Evolutionary conservation across 208 protist species (phyloP).

Genomic region (Leptomonas seymouri): DNA sequence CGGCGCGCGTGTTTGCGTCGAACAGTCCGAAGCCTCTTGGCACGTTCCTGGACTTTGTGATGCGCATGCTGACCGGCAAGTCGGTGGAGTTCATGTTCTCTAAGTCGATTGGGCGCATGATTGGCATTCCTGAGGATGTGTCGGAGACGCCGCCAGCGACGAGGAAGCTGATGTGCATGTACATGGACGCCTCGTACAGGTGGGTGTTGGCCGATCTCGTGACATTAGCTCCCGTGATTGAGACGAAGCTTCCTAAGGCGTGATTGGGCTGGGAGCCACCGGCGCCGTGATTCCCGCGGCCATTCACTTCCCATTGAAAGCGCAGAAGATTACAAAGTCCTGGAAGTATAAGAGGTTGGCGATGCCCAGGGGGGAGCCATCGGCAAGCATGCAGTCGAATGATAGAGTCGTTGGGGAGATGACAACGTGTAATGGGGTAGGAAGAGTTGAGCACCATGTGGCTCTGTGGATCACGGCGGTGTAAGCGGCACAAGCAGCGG

Average conservation of each 20-base stretch:
- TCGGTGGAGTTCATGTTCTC: constrained; percentile 65
- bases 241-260: constrained; percentile 29
- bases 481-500: no score
- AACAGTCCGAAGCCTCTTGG: constrained; percentile 48
- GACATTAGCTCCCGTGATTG: constrained; percentile 29
- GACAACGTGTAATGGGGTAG: no score
- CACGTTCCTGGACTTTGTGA: constrained; percentile 61
- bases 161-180: constrained; percentile 76
- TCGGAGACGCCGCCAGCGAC: constrained; percentile 53
- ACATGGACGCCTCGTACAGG: constrained; percentile 58
- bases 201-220: constrained; percentile 77
- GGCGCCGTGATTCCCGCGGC: no score
- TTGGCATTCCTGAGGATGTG: constrained; percentile 65
- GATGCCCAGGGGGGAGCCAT: no score
- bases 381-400: no score
- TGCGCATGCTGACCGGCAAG: constrained; percentile 68
- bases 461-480: no score
- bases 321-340: no score
- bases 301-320: no score
- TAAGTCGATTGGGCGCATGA: constrained; percentile 43
- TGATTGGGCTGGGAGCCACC: no score
- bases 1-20: constrained; percentile 65
- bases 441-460: no score
- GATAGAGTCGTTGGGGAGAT: no score
- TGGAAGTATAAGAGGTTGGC: no score